Conservation (phyloP, 2,329 filamentous ascomycete species). For the Huntiella savannae region DNA sequence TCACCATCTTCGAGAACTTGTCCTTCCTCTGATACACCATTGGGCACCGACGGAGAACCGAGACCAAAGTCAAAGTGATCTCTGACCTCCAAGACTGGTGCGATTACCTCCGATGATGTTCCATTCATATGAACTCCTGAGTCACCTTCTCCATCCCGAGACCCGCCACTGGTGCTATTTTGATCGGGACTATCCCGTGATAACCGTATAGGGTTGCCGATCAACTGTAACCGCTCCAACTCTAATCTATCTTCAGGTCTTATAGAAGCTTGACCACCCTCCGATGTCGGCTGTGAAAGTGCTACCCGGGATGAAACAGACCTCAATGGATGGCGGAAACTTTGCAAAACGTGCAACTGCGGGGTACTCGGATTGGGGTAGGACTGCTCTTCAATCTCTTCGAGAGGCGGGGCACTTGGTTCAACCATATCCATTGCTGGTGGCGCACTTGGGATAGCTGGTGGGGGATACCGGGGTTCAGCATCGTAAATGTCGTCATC, state of each 20-base stretch:
- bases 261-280: not conserved
- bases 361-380: not conserved
- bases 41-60: constrained; percentile 27
- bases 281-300: not conserved
- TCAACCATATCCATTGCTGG: constrained; percentile 2
- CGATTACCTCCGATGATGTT: constrained; percentile 13
- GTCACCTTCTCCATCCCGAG: too few relatives aligned
- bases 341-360: constrained; percentile 13
- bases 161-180: too few relatives aligned
- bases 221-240: constrained; percentile 45
- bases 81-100: constrained; percentile 15
- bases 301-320: not conserved
- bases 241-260: constrained; percentile 58
- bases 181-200: too few relatives aligned
- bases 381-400: constrained; percentile 5
- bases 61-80: constrained; percentile 17
- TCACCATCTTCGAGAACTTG: too few relatives aligned
- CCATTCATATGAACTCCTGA: too few relatives aligned
- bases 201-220: constrained; percentile 17
- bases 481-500: constrained; percentile 27
- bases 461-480: constrained; percentile 28
- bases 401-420: constrained; percentile 6
- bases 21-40: too few relatives aligned
- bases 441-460: constrained; percentile 9
- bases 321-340: constrained; percentile 2